phyloP scores from a whole-genome alignment of 345 rosid genomes.

The Moringa oleifera region DNA sequence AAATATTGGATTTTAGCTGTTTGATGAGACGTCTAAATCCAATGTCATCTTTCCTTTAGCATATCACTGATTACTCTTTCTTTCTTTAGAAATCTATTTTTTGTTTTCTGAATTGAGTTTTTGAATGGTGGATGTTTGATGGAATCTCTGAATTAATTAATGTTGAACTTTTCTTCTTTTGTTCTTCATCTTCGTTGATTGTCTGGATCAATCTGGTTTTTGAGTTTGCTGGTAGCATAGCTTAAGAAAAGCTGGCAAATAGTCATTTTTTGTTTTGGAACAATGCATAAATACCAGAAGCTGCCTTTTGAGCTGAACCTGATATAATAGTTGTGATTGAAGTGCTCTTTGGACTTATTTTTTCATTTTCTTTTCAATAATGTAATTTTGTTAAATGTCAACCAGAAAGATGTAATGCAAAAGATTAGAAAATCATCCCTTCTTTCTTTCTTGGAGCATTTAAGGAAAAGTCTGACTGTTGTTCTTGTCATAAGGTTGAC shows the following conservation, averaged over 20 bases:
- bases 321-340: too few relatives aligned
- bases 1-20: slow-evolving; percentile 13
- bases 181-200: slow-evolving; percentile 4
- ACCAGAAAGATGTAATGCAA: neutral
- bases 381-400: too few relatives aligned
- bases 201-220: slow-evolving; percentile 10
- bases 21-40: slow-evolving; percentile 24
- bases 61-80: neutral
- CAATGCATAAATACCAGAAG: too few relatives aligned
- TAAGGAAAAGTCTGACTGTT: too few relatives aligned
- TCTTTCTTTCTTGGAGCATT: neutral
- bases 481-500: too few relatives aligned
- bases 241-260: too few relatives aligned
- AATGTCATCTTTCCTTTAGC: slow-evolving; percentile 3
- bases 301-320: too few relatives aligned
- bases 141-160: slow-evolving; percentile 24
- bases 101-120: neutral
- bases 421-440: neutral
- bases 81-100: neutral
- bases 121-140: slow-evolving; percentile 15
- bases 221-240: neutral
- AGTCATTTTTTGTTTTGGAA: too few relatives aligned
- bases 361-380: too few relatives aligned
- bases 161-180: neutral
- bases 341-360: too few relatives aligned